Percentiles rank a stretch among this genome's conserved stretches.
phyloP scores from a whole-genome alignment of 495 filamentous ascomycete species.

The Hypomontagnella monticulosa region DNA sequence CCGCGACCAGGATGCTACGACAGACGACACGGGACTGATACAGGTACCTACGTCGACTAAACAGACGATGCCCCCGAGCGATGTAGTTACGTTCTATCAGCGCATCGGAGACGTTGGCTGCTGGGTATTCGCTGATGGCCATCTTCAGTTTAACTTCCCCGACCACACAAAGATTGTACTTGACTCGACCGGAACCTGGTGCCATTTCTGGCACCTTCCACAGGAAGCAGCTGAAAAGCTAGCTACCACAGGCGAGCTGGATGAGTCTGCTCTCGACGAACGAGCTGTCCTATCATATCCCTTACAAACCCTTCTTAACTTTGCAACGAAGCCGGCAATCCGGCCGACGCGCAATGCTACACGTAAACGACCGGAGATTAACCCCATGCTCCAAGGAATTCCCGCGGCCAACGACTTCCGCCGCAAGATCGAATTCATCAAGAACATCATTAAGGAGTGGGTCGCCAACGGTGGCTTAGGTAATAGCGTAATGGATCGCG shows the following conservation, averaged over 20 bases:
- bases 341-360: slow-evolving; percentile 55
- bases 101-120: slow-evolving; percentile 85
- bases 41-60: slow-evolving; percentile 60
- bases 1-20: slow-evolving; percentile 59
- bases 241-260: slow-evolving; percentile 67
- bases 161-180: slow-evolving; percentile 95
- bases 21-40: slow-evolving; percentile 54
- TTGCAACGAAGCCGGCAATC: slow-evolving; percentile 56
- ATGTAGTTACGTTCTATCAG: slow-evolving; percentile 89
- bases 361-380: slow-evolving; percentile 63
- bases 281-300: slow-evolving; percentile 68
- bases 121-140: slow-evolving; percentile 89
- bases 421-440: slow-evolving; percentile 81
- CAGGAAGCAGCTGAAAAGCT: slow-evolving; percentile 72
- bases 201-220: slow-evolving; percentile 86
- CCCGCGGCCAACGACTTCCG: slow-evolving; percentile 81
- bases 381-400: slow-evolving; percentile 66
- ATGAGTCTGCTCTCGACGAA: slow-evolving; percentile 71
- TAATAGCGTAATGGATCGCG: slow-evolving; percentile 59
- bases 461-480: slow-evolving; percentile 76
- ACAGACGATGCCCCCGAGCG: slow-evolving; percentile 56
- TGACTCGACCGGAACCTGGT: slow-evolving; percentile 76
- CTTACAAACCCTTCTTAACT: slow-evolving; percentile 67
- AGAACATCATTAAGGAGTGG: slow-evolving; percentile 76
- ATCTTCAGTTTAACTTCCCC: slow-evolving; percentile 94